Base-by-base conservation (phyloP, 2,329 filamentous ascomycete species). In the Trichoderma sp. region DNA sequence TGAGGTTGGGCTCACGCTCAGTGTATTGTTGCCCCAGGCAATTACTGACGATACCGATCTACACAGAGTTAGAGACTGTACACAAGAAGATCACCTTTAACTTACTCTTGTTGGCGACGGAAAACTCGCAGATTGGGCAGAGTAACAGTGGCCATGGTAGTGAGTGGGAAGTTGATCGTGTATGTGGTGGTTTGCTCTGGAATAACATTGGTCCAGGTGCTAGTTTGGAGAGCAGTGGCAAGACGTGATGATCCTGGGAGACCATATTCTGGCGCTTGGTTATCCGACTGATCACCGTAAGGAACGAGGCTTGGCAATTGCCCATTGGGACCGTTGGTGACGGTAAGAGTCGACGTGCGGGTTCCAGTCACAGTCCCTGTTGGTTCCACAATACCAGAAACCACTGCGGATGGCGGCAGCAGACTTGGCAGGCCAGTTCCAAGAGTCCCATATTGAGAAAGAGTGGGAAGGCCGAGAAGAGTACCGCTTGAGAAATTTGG, bases 141-240 rank as follows among this genome's bases (percentile, higher is more conserved):
- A 16, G 77, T 73, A 24, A 80, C 59, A n/a, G 79, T 81, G 10
- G 74, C 76, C 71, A 81, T 71, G 0, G 80, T 81, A 4, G 80
- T 81, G 49, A 81, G 71, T 33, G 79, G 79, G 61, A 80, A 81
- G 66, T 79, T 76, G 64, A 81, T 73, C 1, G 79, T 81, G 70
- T 81, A 81, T 1, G 81, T 82, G 5, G 81, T 82, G 2, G 80
- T 82, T 37, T 76, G 73, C 55, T 79, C 79, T 1, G 75, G 73
- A 31, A 82, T 79, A 58, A 81, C 64, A 37, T 82, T 82, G 68
- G 77, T 76, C 78, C 80, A 81, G 24, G 79, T 82, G 60, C 76
- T 78, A 8, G 80, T 82, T 24, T 77, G 73, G 3, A 81, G 70
- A 8, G 72, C 72, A 2, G 73, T 72, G 59, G 61, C 57, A 29